phyloP scores from a whole-genome alignment of 2,329 filamentous ascomycete genomes.

The Daldinia sp. region DNA sequence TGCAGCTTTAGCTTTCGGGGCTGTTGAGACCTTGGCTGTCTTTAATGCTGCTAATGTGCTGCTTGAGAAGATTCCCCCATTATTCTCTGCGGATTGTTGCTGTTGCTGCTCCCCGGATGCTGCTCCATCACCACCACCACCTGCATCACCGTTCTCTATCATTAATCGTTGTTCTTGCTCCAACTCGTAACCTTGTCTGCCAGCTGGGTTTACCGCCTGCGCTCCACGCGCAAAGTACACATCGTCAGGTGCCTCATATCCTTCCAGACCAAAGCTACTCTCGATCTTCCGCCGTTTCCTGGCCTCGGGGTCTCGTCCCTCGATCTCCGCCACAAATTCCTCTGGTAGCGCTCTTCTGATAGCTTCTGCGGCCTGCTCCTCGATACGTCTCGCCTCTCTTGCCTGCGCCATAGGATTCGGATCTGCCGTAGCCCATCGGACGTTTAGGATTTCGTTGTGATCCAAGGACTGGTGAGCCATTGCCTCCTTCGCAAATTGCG shows the following conservation, averaged over 20 bases:
- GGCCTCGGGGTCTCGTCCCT: conserved; percentile 88
- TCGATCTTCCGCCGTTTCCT: conserved; percentile 91
- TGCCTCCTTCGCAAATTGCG: conserved; percentile 91
- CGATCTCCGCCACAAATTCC: conserved; percentile 92
- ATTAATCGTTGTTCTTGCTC: conserved; percentile 72
- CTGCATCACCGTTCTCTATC: conserved; percentile 67
- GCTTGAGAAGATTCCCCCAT: conserved; percentile 79
- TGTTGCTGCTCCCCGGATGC: conserved; percentile 56
- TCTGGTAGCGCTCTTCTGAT: conserved; percentile 88
- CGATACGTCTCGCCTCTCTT: conserved; percentile 86
- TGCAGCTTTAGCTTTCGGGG: conserved; percentile 66
- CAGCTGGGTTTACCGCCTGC: conserved; percentile 71
- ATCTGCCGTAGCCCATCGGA: conserved; percentile 96
- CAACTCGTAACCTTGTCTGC: conserved; percentile 70
- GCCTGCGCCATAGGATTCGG: conserved; percentile 96
- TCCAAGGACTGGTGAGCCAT: conserved; percentile 96
- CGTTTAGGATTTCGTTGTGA: conserved; percentile 92
- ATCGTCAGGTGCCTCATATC: conserved; percentile 93
- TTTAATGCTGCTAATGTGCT: conserved; percentile 85
- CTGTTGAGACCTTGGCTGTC: conserved; percentile 65
- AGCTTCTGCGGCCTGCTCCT: conserved; percentile 96
- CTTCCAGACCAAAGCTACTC: conserved; percentile 86
- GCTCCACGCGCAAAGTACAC: conserved; percentile 89
- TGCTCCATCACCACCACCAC: conserved; percentile 58
- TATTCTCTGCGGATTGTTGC: conserved; percentile 52